Evolutionary conservation across 345 rosid species (phyloP).

Genomic region (Pugionium cornutum): DNA sequence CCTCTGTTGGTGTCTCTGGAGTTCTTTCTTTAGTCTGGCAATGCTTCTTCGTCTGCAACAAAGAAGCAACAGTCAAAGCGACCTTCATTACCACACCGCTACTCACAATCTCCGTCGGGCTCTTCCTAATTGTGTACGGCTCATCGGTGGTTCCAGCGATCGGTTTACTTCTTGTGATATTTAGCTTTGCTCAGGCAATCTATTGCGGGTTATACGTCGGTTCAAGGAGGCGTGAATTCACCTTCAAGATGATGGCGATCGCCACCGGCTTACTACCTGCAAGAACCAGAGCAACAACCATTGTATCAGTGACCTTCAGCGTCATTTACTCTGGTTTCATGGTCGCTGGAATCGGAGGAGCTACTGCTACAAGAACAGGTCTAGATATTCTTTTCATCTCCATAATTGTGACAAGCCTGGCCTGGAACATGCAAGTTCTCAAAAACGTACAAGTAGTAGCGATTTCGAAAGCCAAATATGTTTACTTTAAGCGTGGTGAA

Average conservation of each 20-base stretch:
- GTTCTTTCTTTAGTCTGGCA: slow-evolving; percentile 56
- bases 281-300: slow-evolving; percentile 38
- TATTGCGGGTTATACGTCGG: slow-evolving; percentile 52
- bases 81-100: slow-evolving; percentile 65
- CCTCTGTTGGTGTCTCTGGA: slow-evolving; percentile 55
- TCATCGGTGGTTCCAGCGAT: slow-evolving; percentile 38
- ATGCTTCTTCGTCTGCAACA: slow-evolving; percentile 44
- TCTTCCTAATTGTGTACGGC: slow-evolving; percentile 41
- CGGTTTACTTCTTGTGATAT: slow-evolving; percentile 43
- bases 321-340: slow-evolving; percentile 53
- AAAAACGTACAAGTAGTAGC: slow-evolving; percentile 57
- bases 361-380: slow-evolving; percentile 51
- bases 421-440: slow-evolving; percentile 76
- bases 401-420: slow-evolving; percentile 52
- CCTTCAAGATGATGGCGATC: slow-evolving; percentile 45
- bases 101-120: slow-evolving; percentile 49
- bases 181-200: slow-evolving; percentile 35
- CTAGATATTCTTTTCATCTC: slow-evolving; percentile 55
- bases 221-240: slow-evolving; percentile 47
- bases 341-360: slow-evolving; percentile 78
- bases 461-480: slow-evolving; percentile 53
- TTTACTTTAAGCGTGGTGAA: slow-evolving; percentile 39
- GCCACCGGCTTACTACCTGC: slow-evolving; percentile 50
- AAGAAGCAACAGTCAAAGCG: slow-evolving; percentile 50
- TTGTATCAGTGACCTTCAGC: slow-evolving; percentile 37